A percentile compares a stretch with the other conserved stretches of the same genome.
phyloP scores from a whole-genome alignment of 1,139 yeast species.

The Candida buenavistaensis region DNA sequence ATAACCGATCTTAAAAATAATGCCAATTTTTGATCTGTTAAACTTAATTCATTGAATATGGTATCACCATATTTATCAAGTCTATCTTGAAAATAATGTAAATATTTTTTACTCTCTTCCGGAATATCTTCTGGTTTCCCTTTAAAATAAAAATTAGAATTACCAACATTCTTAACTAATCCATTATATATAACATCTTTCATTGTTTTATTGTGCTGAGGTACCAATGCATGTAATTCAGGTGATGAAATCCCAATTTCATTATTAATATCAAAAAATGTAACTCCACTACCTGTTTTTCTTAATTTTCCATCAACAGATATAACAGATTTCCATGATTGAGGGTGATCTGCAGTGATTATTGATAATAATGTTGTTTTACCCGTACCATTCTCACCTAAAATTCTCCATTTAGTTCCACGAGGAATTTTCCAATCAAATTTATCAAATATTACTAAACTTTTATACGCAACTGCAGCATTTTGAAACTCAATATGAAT shows the following conservation, averaged over 20 bases:
- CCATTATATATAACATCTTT: conserved; percentile 73
- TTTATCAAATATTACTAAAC: conserved; percentile 56
- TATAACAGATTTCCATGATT: conserved; percentile 81
- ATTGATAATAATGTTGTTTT: conserved; percentile 84
- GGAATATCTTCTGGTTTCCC: conserved; percentile 19
- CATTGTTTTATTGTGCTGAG: conserved; percentile 51
- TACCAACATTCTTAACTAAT: conserved; percentile 56
- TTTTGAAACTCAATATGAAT: conserved; percentile 59
- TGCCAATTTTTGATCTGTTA: conserved; percentile 78
- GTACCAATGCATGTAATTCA: conserved; percentile 84
- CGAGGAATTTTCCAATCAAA: conserved; percentile 65
- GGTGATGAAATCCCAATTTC: conserved; percentile 89
- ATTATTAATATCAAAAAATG: conserved; percentile 76
- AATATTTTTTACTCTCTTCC: conserved; percentile 18
- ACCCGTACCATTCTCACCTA: conserved; percentile 92
- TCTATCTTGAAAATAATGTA: conserved; percentile 25
- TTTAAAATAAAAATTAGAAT: conserved; percentile 39
- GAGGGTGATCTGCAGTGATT: conserved; percentile 94
- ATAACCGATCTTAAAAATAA: conserved; percentile 74
- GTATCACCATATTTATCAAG: conserved; percentile 34
- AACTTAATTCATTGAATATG: conserved; percentile 52
- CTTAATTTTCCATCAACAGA: conserved; percentile 66
- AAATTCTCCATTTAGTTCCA: conserved; percentile 85
- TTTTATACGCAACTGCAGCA: conserved; percentile 68
- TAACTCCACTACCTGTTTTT: conserved; percentile 65